A percentile compares a stretch with the other conserved stretches of the same genome.
phyloP scores from a whole-genome alignment of 306 rosid genomes.

The Malus asiatica region DNA sequence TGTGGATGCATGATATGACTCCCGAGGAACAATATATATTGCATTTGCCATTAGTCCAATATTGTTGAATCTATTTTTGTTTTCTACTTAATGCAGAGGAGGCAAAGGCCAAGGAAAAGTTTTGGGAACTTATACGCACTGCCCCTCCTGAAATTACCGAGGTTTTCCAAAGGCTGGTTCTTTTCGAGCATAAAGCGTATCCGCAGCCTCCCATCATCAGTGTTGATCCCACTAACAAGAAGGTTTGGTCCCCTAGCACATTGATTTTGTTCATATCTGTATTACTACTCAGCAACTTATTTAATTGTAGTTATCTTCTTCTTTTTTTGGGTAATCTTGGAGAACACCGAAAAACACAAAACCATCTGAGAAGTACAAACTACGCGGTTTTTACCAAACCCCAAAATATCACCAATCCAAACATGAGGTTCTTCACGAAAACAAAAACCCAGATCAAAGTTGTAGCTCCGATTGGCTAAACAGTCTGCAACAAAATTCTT shows the following conservation, averaged over 20 bases:
- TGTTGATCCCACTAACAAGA: neutral
- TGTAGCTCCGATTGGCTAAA: too few relatives aligned
- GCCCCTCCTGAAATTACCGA: neutral
- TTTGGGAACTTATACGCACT: neutral
- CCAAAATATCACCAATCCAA: too few relatives aligned
- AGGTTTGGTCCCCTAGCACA: neutral
- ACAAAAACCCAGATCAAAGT: too few relatives aligned
- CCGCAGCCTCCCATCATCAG: neutral
- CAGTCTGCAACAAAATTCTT: too few relatives aligned
- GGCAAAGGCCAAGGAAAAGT: neutral
- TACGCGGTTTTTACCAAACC: too few relatives aligned
- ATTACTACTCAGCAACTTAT: neutral
- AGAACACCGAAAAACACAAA: too few relatives aligned
- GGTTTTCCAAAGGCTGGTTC: neutral
- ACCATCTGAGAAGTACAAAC: too few relatives aligned
- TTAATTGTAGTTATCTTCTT: neutral
- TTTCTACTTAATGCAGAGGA: neutral
- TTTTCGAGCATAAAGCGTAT: neutral
- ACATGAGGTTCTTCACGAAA: too few relatives aligned
- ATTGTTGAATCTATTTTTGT: neutral
- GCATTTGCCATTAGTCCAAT: neutral
- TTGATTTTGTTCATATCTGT: neutral
- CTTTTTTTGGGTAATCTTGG: too few relatives aligned
- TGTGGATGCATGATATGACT: neutral
- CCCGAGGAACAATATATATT: too few relatives aligned